These are phyloP conservation scores for Mucor circinelloides DNA, from an alignment of 371 early-diverging fungal genomes.

Conservation along the genomic window DNA sequence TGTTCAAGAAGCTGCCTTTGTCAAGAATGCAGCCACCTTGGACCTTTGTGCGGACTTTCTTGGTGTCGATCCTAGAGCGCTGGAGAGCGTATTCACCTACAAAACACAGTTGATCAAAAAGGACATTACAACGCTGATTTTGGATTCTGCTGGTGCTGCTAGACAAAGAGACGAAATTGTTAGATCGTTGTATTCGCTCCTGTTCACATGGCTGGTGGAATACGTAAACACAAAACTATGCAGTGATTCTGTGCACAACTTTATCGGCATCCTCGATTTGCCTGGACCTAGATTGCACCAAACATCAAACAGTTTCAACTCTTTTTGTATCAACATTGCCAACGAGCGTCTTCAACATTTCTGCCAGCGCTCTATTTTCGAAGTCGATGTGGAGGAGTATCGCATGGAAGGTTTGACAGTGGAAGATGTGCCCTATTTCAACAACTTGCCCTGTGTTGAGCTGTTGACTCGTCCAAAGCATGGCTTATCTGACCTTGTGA, in stretches of 20 bases:
- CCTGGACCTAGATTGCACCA: slow-evolving; percentile 26
- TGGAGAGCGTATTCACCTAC: slow-evolving; percentile 86
- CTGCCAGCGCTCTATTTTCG: slow-evolving; percentile 71
- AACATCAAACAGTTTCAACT: slow-evolving; percentile 34
- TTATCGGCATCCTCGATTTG: slow-evolving; percentile 77
- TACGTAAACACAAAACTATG: slow-evolving; percentile 81
- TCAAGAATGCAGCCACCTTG: slow-evolving; percentile 72
- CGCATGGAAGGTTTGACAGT: slow-evolving; percentile 62
- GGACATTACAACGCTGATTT: slow-evolving; percentile 85
- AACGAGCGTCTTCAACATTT: slow-evolving; percentile 83
- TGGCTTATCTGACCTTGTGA: slow-evolving; percentile 63
- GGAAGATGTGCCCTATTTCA: slow-evolving; percentile 45
- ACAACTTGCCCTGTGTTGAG: slow-evolving; percentile 57
- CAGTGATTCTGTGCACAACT: slow-evolving; percentile 61
- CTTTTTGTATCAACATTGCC: slow-evolving; percentile 79
- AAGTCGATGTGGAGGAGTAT: slow-evolving; percentile 50
- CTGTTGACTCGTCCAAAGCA: slow-evolving; percentile 50
- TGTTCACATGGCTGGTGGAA: slow-evolving; percentile 92
- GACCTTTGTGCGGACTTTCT: slow-evolving; percentile 85
- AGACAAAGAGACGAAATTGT: slow-evolving; percentile 82
- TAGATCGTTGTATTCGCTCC: slow-evolving; percentile 74
- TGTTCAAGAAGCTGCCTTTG: slow-evolving; percentile 68
- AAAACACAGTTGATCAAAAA: slow-evolving; percentile 75
- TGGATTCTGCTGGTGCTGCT: slow-evolving; percentile 73
- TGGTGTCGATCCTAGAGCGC: slow-evolving; percentile 76